Evolutionary conservation across 192 early-diverging fungal genomes (phyloP), one percentile per base, ranked within the genome.

Genomic region (Mortierella claussenii): DNA sequence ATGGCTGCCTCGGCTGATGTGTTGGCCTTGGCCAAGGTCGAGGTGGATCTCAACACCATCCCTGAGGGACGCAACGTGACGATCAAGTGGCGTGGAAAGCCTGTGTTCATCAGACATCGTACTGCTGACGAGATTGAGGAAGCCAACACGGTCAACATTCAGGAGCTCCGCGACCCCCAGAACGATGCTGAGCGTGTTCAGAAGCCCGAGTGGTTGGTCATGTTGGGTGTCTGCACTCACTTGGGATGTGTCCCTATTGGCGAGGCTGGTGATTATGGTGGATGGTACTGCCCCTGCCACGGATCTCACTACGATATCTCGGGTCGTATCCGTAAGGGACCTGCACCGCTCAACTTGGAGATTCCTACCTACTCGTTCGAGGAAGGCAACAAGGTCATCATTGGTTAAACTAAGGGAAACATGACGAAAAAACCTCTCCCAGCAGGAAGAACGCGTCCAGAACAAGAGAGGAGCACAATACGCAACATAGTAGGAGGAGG

Each of bases 221-320:
- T 98, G 88, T 82, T 99, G 46, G 96, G 55, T 46, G 69, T 60
- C 60, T 75, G 71, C 56, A 63, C 90, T 58, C 92, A 91, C 87
- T 83, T 95, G 83, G 97, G 97, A 68, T 99, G 97, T 85, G 97
- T 99, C 55, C 97, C 97, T 60, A 93, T 97, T 67, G 96, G 95
- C 43, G 97, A 99, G 78, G 89, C 97, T 79, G 97, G 97, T 79
- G 97, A 99, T 56, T 99, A 88, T 82, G 94, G 94, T 78, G 97
- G 97, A 70, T 99, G 97, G 97, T 99, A 97, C 91, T 99, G 97
- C 85, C 97, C 97, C 54, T 99, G 97, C 90, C 97, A 99, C 86
- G 97, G 97, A 60, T 99, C 97, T 40, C 97, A 99, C 80, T 99
- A 99, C 81, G 97, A 99, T 81, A 95, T 99, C 68, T 96, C 95